Evolutionary conservation across 306 rosid genomes (phyloP), one percentile per base, ranked within the genome.

Genomic region (Quercus alba): DNA sequence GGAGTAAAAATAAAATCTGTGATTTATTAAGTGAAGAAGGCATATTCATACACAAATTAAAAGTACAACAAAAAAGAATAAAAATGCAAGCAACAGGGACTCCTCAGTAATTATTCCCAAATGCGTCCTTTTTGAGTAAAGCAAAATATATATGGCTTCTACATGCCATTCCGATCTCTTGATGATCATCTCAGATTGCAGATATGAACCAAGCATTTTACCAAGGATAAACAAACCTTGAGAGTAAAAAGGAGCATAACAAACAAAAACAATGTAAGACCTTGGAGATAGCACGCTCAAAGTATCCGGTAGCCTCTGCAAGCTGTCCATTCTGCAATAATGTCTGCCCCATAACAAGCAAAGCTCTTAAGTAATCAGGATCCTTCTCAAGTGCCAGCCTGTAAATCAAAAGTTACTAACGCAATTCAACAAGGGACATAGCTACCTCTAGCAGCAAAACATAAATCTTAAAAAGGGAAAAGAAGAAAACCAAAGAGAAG

Each of bases 341-440:
- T 77, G 89, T 81, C 73, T 90, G 96, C 67, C 98, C 99, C 91
- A 95, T 81, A 78, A 93, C 82, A 79, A 93, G 88, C 80, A 95
- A 79, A 81, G 95, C 98, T 76, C 88, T 82, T 19, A 78, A 74
- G 55, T 85, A 84, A 63, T 90, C 97, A 35, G 99, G 98, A 76
- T 95, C 99, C 88, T 95, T 93, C 69, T 89, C 88, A 80, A 95
- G 97, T 78, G 91, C 94, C 77, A 80, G 81, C 81, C 99, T 95
- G 86, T 67, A 73, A 46, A 56, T 70, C 64, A 46, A 46, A 76
- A 87, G 74, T 75, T 20, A 35, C 56, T 54, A 61, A 78, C 69
- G 62, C 79, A 79, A 79, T 26, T 78, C 67, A 41, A 76, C 76
- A 85, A 17, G 61, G 72, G 73, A 69, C 64, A 70, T 77, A 68